Evolutionary conservation across 73 alveolate genomes (phyloP).

Genomic region (Urostyla sp.): DNA sequence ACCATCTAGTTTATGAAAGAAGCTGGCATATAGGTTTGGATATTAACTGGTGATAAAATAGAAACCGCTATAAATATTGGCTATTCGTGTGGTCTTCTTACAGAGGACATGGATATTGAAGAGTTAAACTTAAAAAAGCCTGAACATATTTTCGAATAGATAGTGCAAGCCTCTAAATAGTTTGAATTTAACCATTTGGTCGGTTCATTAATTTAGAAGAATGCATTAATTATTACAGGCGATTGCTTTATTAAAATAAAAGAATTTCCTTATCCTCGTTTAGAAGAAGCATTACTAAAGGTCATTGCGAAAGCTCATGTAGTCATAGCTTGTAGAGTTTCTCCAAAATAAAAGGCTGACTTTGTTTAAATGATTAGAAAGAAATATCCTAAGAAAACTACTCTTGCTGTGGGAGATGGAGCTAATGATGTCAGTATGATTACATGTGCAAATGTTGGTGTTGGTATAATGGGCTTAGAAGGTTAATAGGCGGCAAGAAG

Average conservation of each 20-base stretch:
- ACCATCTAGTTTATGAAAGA: slow-evolving; percentile 67
- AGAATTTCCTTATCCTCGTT: not conserved
- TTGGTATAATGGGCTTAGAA: slow-evolving; percentile 91
- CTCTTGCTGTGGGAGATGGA: slow-evolving; percentile 95
- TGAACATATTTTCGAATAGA: not conserved
- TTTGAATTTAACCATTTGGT: too few relatives aligned
- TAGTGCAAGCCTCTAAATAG: not conserved
- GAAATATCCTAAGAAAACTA: slow-evolving; percentile 67
- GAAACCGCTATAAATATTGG: slow-evolving; percentile 84
- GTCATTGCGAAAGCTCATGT: slow-evolving; percentile 66
- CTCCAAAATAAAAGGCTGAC: slow-evolving; percentile 81
- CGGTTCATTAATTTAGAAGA: not conserved
- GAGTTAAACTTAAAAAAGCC: not conserved
- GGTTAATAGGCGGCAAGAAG: slow-evolving; percentile 94
- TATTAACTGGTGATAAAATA: slow-evolving; percentile 85
- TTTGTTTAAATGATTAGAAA: slow-evolving; percentile 71
- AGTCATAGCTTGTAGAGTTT: slow-evolving; percentile 84
- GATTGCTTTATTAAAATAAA: not conserved
- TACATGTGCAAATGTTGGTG: slow-evolving; percentile 92
- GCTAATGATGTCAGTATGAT: slow-evolving; percentile 97
- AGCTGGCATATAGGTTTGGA: slow-evolving; percentile 85
- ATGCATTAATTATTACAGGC: slow-evolving; percentile 1
- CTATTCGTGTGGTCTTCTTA: slow-evolving; percentile 68
- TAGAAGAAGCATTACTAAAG: slow-evolving; percentile 56
- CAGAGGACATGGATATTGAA: slow-evolving; percentile 34